Percentiles rank a stretch among this genome's conserved stretches.
Evolutionary conservation across 352 stramenopile genomes (phyloP).

Genomic region (Nothophytophthora sp.): DNA sequence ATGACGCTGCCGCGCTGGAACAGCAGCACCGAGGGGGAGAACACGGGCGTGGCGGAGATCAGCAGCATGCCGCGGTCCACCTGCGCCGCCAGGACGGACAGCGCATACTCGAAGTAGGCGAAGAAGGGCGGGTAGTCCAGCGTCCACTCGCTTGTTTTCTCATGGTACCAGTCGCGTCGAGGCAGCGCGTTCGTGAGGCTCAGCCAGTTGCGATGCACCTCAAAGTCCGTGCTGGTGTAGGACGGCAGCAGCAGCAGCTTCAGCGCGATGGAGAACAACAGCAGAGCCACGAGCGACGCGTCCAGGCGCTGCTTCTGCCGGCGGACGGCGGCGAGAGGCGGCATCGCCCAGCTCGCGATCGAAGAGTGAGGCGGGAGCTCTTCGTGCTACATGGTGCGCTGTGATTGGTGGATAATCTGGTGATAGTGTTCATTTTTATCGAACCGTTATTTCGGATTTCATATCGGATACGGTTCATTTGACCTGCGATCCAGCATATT

Average conservation of each 20-base stretch:
- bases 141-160: conserved; percentile 95
- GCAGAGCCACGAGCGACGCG: conserved; percentile 44
- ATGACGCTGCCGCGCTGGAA: conserved; percentile 96
- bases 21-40: conserved; percentile 61
- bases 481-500: conserved; percentile 13
- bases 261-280: conserved; percentile 51
- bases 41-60: conserved; percentile 61
- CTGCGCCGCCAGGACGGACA: conserved; percentile 62
- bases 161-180: conserved; percentile 94
- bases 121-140: conserved; percentile 99
- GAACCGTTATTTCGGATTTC: background rate
- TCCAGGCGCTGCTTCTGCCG: conserved; percentile 31
- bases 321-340: conserved; percentile 7
- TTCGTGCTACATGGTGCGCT: conserved; percentile 2
- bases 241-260: conserved; percentile 92
- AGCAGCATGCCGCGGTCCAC: conserved; percentile 71
- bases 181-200: conserved; percentile 93
- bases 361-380: background rate
- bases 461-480: conserved; percentile 25
- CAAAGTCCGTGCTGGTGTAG: conserved; percentile 97
- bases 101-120: conserved; percentile 94
- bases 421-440: too few relatives aligned
- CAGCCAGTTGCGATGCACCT: conserved; percentile 99
- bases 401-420: conserved; percentile 13
- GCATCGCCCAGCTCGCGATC: too few relatives aligned